Percentiles rank a stretch among this genome's conserved stretches.
Evolutionary conservation across 805 yeast genomes (phyloP).

Genomic region (Crinitomyces ghanaensis): DNA sequence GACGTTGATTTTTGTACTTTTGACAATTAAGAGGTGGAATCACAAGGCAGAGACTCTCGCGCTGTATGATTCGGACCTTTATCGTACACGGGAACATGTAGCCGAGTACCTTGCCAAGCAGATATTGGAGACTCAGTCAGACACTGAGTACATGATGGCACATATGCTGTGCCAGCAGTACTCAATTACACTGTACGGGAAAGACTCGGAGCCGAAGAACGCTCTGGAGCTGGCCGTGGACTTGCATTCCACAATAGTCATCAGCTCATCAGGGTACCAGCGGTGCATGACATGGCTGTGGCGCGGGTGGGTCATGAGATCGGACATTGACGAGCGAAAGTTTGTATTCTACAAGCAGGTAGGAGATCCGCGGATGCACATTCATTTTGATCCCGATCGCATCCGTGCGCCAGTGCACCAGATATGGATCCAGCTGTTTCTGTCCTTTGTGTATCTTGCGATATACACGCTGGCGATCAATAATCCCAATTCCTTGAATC

Average conservation of each 20-base stretch:
- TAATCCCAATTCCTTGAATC: conserved; percentile 27
- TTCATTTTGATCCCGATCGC: conserved; percentile 74
- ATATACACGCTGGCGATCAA: conserved; percentile 57
- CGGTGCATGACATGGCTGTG: conserved; percentile 82
- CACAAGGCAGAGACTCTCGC: conserved; percentile 45
- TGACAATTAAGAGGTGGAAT: conserved; percentile 76
- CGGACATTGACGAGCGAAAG: conserved; percentile 53
- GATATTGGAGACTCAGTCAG: conserved; percentile 49
- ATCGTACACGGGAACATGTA: conserved; percentile 47
- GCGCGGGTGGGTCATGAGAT: conserved; percentile 87
- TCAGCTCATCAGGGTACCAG: conserved; percentile 74
- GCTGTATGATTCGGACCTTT: conserved; percentile 57
- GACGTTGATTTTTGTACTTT: conserved; percentile 51
- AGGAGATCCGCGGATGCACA: conserved; percentile 38
- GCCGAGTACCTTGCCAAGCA: conserved; percentile 64
- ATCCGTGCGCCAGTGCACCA: conserved; percentile 80
- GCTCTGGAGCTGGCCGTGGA: conserved; percentile 82
- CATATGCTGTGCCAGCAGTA: conserved; percentile 71
- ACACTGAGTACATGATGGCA: conserved; percentile 40
- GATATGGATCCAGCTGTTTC: conserved; percentile 54
- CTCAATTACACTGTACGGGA: conserved; percentile 49
- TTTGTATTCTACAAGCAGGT: conserved; percentile 55
- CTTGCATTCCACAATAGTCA: conserved; percentile 64
- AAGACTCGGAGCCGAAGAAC: conserved; percentile 52
- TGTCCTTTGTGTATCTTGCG: conserved; percentile 51